Conservation (phyloP, 2,329 filamentous ascomycete species). For the Chrysosporium keratinophilum region DNA sequence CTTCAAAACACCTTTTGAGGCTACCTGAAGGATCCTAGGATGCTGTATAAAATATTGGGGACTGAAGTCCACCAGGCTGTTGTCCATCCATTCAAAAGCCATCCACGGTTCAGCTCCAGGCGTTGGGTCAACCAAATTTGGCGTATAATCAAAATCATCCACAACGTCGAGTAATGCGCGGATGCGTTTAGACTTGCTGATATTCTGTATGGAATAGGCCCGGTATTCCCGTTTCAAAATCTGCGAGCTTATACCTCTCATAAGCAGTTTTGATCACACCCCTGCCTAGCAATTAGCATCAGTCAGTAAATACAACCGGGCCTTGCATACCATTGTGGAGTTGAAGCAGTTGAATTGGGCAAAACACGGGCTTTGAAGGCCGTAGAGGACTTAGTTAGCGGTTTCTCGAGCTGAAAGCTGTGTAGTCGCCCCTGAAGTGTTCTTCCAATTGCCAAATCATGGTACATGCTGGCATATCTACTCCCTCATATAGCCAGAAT, state of each 20-base stretch:
- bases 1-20: slow-evolving; percentile 11
- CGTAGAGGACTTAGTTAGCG: slow-evolving; percentile 10
- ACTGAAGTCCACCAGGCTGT: slow-evolving; percentile 7
- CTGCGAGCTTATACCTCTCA: slow-evolving; percentile 8
- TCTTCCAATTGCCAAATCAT: slow-evolving; percentile 10
- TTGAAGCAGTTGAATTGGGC: slow-evolving; percentile 2
- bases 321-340: slow-evolving; percentile 10
- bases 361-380: slow-evolving; percentile 12
- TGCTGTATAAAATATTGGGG: slow-evolving; percentile 10
- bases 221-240: slow-evolving; percentile 9
- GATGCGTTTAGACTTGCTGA: slow-evolving; percentile 6
- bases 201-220: slow-evolving; percentile 9
- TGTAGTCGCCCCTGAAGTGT: slow-evolving; percentile 7
- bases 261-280: slow-evolving; percentile 11
- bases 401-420: slow-evolving; percentile 11
- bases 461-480: too few relatives aligned
- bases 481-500: too few relatives aligned
- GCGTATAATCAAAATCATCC: slow-evolving; percentile 9
- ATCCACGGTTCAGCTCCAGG: slow-evolving; percentile 12
- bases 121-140: slow-evolving; percentile 2
- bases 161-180: slow-evolving; percentile 7
- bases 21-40: slow-evolving; percentile 10
- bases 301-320: background rate
- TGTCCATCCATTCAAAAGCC: slow-evolving; percentile 14
- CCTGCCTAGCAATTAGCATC: slow-evolving; percentile 8